Conservation (phyloP, 2,329 filamentous ascomycete species). For the Mollisiaceae sp. region DNA sequence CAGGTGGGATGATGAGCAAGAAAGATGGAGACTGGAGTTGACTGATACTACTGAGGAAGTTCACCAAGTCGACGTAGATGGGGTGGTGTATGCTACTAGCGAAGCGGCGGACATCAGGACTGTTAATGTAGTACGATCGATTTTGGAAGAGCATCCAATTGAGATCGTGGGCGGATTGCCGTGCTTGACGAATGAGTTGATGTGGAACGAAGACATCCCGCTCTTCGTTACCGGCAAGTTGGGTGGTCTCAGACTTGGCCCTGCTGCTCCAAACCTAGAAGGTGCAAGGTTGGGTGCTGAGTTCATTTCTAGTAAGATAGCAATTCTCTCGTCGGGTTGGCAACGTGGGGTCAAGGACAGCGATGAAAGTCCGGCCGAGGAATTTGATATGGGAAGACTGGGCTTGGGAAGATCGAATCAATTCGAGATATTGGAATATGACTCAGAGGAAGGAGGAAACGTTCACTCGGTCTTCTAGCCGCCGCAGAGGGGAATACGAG, state of each 20-base stretch:
- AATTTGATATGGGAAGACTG: slow-evolving; percentile 33
- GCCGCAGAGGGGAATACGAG: background rate
- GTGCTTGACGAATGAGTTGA: slow-evolving; percentile 75
- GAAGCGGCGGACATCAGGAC: slow-evolving; percentile 65
- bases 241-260: slow-evolving; percentile 71
- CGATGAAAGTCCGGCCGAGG: slow-evolving; percentile 18
- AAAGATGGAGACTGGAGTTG: slow-evolving; percentile 53
- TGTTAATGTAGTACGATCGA: slow-evolving; percentile 64
- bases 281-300: slow-evolving; percentile 76
- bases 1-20: slow-evolving; percentile 51
- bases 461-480: background rate
- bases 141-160: slow-evolving; percentile 66
- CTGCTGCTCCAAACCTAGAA: slow-evolving; percentile 74
- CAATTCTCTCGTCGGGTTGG: slow-evolving; percentile 22
- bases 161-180: slow-evolving; percentile 69
- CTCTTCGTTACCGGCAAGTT: slow-evolving; percentile 73
- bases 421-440: slow-evolving; percentile 24
- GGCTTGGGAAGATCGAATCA: slow-evolving; percentile 36
- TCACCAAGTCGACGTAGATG: slow-evolving; percentile 53
- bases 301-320: slow-evolving; percentile 49
- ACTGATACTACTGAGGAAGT: slow-evolving; percentile 44
- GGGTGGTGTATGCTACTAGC: slow-evolving; percentile 63
- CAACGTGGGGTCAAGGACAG: background rate
- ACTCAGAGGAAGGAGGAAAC: background rate
- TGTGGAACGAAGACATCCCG: slow-evolving; percentile 76